Evolutionary conservation across 108 stramenopile genomes (phyloP).

Genomic region (Thalassiosira profunda): DNA sequence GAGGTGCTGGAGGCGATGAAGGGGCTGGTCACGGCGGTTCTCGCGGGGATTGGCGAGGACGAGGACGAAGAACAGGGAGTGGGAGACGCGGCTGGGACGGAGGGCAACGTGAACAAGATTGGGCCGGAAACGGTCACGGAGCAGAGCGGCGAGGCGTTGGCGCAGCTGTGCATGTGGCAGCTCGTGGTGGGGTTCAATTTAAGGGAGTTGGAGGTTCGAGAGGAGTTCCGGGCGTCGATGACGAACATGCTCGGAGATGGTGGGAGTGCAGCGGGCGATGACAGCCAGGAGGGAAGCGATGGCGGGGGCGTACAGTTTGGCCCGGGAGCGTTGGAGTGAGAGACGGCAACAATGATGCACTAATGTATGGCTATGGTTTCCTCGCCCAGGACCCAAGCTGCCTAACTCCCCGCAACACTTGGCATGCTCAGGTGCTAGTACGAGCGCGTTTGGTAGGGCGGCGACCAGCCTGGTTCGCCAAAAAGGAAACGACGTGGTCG

Average conservation of each 20-base stretch:
- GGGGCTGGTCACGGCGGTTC: slow-evolving; percentile 87
- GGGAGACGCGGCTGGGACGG: slow-evolving; percentile 55
- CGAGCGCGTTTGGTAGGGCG: too few species aligned
- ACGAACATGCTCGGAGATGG: slow-evolving; percentile 34
- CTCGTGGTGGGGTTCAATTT: slow-evolving; percentile 96
- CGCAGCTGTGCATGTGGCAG: slow-evolving; percentile 99
- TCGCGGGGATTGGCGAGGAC: slow-evolving; percentile 76
- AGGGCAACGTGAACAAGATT: slow-evolving; percentile 55
- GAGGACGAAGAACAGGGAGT: slow-evolving; percentile 72
- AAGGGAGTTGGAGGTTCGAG: slow-evolving; percentile 91
- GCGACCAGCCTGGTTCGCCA: too few species aligned
- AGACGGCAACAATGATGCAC: too few species aligned
- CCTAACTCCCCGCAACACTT: too few species aligned
- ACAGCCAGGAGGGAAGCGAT: background rate
- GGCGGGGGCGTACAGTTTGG: slow-evolving; percentile 11
- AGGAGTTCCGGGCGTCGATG: slow-evolving; percentile 67
- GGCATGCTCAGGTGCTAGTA: too few species aligned
- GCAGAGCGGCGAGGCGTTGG: slow-evolving; percentile 93
- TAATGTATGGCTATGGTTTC: too few species aligned
- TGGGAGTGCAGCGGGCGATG: background rate
- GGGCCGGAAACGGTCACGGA: slow-evolving; percentile 88
- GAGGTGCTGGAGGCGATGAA: slow-evolving; percentile 97
- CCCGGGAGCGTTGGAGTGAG: slow-evolving; percentile 16
- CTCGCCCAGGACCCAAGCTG: too few species aligned
- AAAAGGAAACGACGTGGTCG: background rate